Conservation (phyloP, 2,329 filamentous ascomycete genomes). For the Phaeosphaeriaceae sp. region DNA sequence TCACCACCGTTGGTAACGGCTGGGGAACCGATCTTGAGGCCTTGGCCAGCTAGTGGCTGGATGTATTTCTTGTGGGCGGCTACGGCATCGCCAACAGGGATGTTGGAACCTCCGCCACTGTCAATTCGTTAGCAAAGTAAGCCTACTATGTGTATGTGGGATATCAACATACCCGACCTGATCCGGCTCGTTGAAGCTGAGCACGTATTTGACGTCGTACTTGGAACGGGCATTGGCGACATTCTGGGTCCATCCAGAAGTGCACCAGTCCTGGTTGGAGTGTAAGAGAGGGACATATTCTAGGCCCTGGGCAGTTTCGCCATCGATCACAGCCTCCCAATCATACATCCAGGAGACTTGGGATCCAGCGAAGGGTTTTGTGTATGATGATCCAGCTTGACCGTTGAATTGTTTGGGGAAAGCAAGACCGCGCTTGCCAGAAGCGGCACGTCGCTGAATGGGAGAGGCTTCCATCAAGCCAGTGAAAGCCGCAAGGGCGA, state of each 20-base stretch:
- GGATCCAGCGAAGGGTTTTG: conserved; percentile 23
- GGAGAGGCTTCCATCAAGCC: conserved; percentile 35
- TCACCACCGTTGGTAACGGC: conserved; percentile 43
- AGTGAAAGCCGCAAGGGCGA: conserved; percentile 39
- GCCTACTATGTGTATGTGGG: not conserved
- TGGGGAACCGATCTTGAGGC: conserved; percentile 43
- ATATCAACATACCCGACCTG: conserved; percentile 37
- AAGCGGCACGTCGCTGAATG: conserved; percentile 26
- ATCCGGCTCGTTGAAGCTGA: conserved; percentile 50
- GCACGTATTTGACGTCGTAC: conserved; percentile 39
- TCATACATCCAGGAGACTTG: conserved; percentile 70
- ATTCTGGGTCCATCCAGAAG: conserved; percentile 34
- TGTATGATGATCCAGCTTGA: conserved; percentile 28
- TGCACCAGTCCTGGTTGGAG: conserved; percentile 36
- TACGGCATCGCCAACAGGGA: conserved; percentile 29
- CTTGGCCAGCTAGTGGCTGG: conserved; percentile 29
- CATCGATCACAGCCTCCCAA: conserved; percentile 61
- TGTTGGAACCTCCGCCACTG: conserved; percentile 37
- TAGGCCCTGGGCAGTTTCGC: conserved; percentile 51
- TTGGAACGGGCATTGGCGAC: conserved; percentile 34
- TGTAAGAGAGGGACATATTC: conserved; percentile 66
- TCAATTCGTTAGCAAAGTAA: conserved; percentile 6
- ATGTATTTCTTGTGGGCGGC: conserved; percentile 32
- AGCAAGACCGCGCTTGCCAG: conserved; percentile 40
- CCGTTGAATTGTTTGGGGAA: conserved; percentile 36